phyloP scores from a whole-genome alignment of 2,329 filamentous ascomycete species.

The Colletotrichum tropicale region DNA sequence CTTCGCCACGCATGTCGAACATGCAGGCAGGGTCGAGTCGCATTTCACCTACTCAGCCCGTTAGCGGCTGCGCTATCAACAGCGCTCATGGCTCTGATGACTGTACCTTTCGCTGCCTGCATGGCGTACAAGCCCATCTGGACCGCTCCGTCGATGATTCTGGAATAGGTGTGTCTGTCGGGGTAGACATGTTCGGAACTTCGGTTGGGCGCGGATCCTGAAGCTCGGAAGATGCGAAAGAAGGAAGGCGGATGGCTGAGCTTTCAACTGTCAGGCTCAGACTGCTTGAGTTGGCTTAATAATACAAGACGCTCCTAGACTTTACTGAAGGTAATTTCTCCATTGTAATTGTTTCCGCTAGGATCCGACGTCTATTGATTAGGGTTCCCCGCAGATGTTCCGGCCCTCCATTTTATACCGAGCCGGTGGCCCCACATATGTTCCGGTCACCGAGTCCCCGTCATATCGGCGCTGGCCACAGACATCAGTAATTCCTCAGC shows the following conservation, averaged over 20 bases:
- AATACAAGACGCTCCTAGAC: background rate
- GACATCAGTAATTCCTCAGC: accelerated
- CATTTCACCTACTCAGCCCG: background rate
- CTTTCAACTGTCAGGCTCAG: background rate
- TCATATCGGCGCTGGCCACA: background rate
- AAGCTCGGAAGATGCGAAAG: background rate
- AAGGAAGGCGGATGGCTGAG: background rate
- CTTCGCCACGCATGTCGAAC: background rate
- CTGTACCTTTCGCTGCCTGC: background rate
- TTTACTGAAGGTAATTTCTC: background rate
- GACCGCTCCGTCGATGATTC: background rate
- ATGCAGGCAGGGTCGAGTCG: background rate
- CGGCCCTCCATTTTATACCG: background rate
- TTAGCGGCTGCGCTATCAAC: background rate
- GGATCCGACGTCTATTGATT: background rate
- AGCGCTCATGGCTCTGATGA: background rate
- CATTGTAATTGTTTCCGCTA: background rate
- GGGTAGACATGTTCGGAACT: background rate
- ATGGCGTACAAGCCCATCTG: background rate
- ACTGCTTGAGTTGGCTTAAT: background rate
- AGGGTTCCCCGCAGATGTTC: background rate
- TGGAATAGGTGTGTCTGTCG: background rate
- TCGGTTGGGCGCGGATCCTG: background rate
- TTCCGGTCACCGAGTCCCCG: background rate
- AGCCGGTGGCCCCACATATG: background rate